phyloP scores from a whole-genome alignment of 208 protist species.

The Leishmania aethiopica region DNA sequence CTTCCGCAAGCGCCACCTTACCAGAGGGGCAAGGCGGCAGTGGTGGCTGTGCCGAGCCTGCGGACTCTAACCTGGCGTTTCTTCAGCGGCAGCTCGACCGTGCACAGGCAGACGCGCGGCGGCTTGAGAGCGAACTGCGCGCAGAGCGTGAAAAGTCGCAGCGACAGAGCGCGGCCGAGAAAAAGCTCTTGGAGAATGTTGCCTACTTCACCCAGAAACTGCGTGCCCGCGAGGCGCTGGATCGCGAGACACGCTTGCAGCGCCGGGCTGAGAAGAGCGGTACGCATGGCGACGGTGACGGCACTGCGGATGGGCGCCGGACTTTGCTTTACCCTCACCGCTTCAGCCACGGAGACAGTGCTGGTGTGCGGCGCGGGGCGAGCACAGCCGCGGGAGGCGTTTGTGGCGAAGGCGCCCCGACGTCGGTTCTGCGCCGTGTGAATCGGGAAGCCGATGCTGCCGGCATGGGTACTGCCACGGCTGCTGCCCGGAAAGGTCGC shows the following conservation, averaged over 20 bases:
- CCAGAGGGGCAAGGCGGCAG: not conserved
- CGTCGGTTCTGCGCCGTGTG: not conserved
- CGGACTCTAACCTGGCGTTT: slow-evolving; percentile 11
- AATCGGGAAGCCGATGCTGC: not conserved
- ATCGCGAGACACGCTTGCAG: slow-evolving; percentile 33
- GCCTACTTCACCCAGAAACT: slow-evolving; percentile 42
- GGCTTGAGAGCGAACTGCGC: slow-evolving; percentile 36
- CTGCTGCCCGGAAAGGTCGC: not conserved
- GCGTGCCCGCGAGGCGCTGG: slow-evolving; percentile 36
- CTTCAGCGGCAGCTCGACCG: slow-evolving; percentile 16
- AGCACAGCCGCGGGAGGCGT: not conserved
- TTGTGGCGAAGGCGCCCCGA: not conserved
- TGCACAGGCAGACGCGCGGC: slow-evolving; percentile 21
- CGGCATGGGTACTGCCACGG: not conserved
- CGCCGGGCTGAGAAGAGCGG: slow-evolving; percentile 27
- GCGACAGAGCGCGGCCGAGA: slow-evolving; percentile 38
- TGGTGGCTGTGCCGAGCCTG: not conserved
- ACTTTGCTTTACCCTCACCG: not conserved
- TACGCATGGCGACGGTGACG: slow-evolving; percentile 5
- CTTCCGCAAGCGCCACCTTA: not conserved
- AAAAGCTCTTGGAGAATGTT: slow-evolving; percentile 53
- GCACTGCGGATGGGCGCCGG: slow-evolving; percentile 3
- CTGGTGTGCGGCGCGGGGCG: not conserved
- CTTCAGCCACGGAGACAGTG: not conserved
- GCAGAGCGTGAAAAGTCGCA: slow-evolving; percentile 38